Conservation (phyloP, 768 basidiomycete genomes). For the Gymnopilus dilepis region DNA sequence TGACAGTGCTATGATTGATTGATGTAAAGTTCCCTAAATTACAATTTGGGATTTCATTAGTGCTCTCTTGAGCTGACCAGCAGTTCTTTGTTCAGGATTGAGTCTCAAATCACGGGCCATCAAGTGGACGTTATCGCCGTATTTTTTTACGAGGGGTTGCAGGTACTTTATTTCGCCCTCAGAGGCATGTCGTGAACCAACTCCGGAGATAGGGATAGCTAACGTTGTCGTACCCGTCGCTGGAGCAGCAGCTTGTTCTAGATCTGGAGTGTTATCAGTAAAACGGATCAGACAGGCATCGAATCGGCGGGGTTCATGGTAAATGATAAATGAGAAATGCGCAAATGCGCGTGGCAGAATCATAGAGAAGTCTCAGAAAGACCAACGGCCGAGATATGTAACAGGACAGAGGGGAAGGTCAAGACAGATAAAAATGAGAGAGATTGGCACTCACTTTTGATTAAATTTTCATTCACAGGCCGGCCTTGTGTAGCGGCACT, state of each 20-base stretch:
- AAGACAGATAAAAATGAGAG: constrained; percentile 5
- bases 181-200: constrained; percentile 67
- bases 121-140: constrained; percentile 71
- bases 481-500: constrained; percentile 24
- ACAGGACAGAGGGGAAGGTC: background rate
- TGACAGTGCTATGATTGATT: constrained; percentile 18
- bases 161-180: constrained; percentile 73
- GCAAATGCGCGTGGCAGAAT: too few species aligned
- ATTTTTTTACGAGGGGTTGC: constrained; percentile 62
- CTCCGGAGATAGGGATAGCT: constrained; percentile 43
- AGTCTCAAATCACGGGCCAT: constrained; percentile 84
- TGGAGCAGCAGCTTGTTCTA: constrained; percentile 64
- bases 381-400: too few species aligned
- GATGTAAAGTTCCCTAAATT: constrained; percentile 11
- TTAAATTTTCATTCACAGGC: constrained; percentile 20
- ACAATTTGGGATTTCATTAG: constrained; percentile 59
- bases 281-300: background rate
- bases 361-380: too few species aligned
- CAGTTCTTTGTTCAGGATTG: constrained; percentile 86
- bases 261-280: constrained; percentile 45
- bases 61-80: constrained; percentile 73
- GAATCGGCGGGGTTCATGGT: too few species aligned
- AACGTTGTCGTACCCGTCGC: constrained; percentile 40
- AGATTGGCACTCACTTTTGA: constrained; percentile 36
- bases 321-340: too few species aligned